phyloP scores from a whole-genome alignment of 2,329 filamentous ascomycete species.

The Aureobasidium sp. region DNA sequence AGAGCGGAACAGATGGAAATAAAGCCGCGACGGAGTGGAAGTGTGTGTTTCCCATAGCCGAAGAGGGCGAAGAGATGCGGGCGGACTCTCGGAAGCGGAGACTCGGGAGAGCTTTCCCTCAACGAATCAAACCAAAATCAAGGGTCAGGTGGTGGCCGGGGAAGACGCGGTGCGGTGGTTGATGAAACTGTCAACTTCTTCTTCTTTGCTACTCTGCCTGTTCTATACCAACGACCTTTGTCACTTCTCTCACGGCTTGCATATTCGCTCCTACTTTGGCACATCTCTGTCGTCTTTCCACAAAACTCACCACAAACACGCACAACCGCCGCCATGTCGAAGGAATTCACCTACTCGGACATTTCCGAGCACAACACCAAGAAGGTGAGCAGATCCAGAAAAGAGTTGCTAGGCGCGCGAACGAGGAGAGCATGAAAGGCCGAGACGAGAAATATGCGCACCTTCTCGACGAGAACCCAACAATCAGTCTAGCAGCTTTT shows the following conservation, averaged over 20 bases:
- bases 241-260: not conserved
- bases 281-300: no score
- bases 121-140: no score
- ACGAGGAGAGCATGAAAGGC: not conserved
- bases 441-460: not conserved
- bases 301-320: not conserved
- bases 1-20: not conserved
- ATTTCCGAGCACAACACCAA: slow-evolving; percentile 81
- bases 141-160: no score
- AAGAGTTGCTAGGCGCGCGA: not conserved
- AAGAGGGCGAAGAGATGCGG: no score
- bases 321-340: slow-evolving; percentile 38
- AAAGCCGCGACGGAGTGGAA: not conserved
- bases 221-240: not conserved
- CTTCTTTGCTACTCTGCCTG: not conserved
- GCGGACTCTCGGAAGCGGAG: no score
- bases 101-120: not conserved
- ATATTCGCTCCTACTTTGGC: not conserved
- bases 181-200: slow-evolving; percentile 13
- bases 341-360: slow-evolving; percentile 67
- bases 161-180: no score
- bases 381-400: slow-evolving; percentile 40
- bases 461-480: not conserved
- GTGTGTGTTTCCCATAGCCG: no score
- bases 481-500: not conserved